Evolutionary conservation across 768 basidiomycete species (phyloP).

Genomic region (Naematelia aurantialba): DNA sequence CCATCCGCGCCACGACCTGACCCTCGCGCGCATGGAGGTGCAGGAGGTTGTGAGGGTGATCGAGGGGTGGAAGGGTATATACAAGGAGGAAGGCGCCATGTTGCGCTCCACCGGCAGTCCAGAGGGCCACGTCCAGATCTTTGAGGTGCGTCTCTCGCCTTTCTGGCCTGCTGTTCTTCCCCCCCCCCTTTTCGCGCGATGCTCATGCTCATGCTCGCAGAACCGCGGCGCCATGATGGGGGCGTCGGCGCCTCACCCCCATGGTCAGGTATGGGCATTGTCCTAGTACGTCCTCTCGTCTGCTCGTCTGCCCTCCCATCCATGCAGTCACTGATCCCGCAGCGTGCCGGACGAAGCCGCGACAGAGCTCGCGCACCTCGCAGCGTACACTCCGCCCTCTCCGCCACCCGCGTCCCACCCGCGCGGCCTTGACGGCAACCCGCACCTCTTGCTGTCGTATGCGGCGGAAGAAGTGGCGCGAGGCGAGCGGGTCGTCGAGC

Average conservation of each 20-base stretch:
- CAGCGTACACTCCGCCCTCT: conserved; percentile 54
- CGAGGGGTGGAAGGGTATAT: conserved; percentile 68
- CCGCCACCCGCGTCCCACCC: conserved; percentile 48
- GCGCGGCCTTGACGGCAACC: conserved; percentile 58
- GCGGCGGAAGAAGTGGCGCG: conserved; percentile 62
- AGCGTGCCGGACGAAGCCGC: conserved; percentile 51
- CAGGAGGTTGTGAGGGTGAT: conserved; percentile 65
- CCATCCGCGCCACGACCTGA: conserved; percentile 79
- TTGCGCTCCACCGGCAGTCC: conserved; percentile 9
- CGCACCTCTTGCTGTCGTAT: conserved; percentile 78
- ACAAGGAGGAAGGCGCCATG: conserved; percentile 56
- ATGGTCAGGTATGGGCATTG: conserved; percentile 76
- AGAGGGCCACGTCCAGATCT: conserved; percentile 80
- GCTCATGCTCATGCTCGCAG: too few species aligned
- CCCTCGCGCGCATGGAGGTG: conserved; percentile 63
- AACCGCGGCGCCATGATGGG: conserved; percentile 95
- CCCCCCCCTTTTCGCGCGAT: too few species aligned
- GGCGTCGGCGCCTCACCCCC: conserved; percentile 89
- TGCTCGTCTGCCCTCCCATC: neutral
- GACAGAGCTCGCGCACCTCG: conserved; percentile 59
- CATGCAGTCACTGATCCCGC: neutral
- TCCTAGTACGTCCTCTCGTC: conserved; percentile 15
- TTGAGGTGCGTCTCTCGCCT: conserved; percentile 61
- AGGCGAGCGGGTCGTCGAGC: conserved; percentile 61
- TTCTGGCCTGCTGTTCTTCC: too few species aligned